A percentile compares a stretch with the other conserved stretches of the same genome.
Conservation (phyloP, 2,329 filamentous ascomycete species). For the Aureobasidium namibiae region DNA sequence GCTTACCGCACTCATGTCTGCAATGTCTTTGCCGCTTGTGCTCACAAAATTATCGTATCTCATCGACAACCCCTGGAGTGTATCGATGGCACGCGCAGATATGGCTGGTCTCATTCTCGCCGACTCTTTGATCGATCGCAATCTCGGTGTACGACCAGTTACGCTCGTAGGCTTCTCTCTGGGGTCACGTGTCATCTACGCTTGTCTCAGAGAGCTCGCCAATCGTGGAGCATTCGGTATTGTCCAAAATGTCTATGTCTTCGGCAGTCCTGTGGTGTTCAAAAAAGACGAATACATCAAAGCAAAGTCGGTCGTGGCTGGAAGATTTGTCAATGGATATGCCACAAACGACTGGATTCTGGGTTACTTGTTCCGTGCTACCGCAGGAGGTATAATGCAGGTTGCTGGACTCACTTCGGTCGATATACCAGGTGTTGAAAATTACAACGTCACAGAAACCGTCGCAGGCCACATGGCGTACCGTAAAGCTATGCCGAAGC, state of each 20-base stretch:
- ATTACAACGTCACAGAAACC: slow-evolving; percentile 71
- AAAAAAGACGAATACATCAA: slow-evolving; percentile 84
- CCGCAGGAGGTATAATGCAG: slow-evolving; percentile 80
- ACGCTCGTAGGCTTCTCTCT: slow-evolving; percentile 94
- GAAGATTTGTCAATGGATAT: slow-evolving; percentile 92
- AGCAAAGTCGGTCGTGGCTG: slow-evolving; percentile 74
- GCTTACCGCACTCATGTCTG: slow-evolving; percentile 81
- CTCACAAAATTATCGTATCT: slow-evolving; percentile 90
- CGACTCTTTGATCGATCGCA: slow-evolving; percentile 85
- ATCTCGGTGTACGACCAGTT: slow-evolving; percentile 81
- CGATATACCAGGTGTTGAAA: slow-evolving; percentile 76
- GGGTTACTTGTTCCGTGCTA: slow-evolving; percentile 86
- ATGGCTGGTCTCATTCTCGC: slow-evolving; percentile 85
- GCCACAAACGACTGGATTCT: slow-evolving; percentile 96
- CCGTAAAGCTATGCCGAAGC: slow-evolving; percentile 78
- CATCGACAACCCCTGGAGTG: slow-evolving; percentile 97
- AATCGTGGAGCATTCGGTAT: slow-evolving; percentile 76
- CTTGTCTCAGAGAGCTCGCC: slow-evolving; percentile 78
- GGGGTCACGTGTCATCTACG: slow-evolving; percentile 85
- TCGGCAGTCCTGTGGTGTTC: slow-evolving; percentile 84
- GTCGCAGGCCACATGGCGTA: slow-evolving; percentile 97
- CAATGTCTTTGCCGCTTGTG: slow-evolving; percentile 83
- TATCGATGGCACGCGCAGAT: slow-evolving; percentile 86
- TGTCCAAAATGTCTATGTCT: slow-evolving; percentile 90
- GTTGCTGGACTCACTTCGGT: slow-evolving; percentile 77